Evolutionary conservation across 75 land plant genomes (phyloP).

Genomic region (Cupressus sempervirens): DNA sequence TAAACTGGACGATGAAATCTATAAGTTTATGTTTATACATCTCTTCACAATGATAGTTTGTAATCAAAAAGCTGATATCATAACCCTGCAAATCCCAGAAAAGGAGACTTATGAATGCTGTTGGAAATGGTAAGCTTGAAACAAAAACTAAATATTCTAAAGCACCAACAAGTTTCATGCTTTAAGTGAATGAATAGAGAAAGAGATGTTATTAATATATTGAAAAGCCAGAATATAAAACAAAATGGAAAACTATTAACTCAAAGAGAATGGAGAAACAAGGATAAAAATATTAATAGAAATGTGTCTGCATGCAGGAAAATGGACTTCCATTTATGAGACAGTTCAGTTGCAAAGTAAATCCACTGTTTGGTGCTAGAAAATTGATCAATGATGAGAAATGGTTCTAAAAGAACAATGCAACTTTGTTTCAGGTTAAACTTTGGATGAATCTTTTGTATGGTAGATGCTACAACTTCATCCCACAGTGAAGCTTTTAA

Average conservation of each 20-base stretch:
- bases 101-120: neutral
- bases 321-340: neutral
- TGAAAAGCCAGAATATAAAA: neutral
- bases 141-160: neutral
- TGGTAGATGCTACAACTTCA: neutral
- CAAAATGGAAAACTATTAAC: neutral
- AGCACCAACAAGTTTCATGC: neutral
- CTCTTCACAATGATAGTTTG: conserved; percentile 96
- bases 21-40: conserved; percentile 97
- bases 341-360: neutral
- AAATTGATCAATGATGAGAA: neutral
- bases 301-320: neutral
- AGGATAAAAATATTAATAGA: neutral
- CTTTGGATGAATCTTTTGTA: neutral
- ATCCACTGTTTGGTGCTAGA: neutral
- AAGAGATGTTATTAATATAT: neutral
- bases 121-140: neutral
- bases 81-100: conserved; percentile 66
- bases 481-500: no score
- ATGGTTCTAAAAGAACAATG: neutral
- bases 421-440: neutral
- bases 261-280: neutral
- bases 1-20: conserved; percentile 89
- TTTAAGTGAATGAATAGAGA: neutral
- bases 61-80: conserved; percentile 96